Conservation (phyloP, 441 rosid genomes). For the Erodium texanum region DNA sequence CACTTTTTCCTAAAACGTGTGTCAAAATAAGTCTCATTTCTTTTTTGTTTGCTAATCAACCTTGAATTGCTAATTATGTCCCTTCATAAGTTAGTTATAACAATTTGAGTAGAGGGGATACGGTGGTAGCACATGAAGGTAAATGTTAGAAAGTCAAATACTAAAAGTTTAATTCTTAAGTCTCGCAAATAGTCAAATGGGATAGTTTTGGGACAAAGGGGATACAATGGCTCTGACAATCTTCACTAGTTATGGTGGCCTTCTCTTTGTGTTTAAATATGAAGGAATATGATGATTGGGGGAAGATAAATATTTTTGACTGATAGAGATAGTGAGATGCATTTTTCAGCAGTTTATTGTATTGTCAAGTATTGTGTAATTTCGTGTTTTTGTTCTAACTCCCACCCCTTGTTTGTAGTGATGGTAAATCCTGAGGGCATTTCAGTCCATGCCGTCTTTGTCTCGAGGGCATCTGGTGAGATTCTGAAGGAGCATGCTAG, state of each 20-base stretch:
- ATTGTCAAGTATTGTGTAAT: not conserved
- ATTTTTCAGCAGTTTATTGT: not conserved
- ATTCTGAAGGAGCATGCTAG: constrained; percentile 38
- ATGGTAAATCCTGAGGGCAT: constrained; percentile 44
- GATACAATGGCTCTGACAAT: not conserved
- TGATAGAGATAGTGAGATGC: not conserved
- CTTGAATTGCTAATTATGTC: too few relatives aligned
- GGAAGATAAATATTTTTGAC: not conserved
- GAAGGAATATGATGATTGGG: not conserved
- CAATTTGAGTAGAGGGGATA: too few relatives aligned
- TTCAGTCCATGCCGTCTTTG: constrained; percentile 45
- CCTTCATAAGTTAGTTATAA: too few relatives aligned
- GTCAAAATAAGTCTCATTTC: too few relatives aligned
- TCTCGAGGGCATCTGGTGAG: constrained; percentile 47
- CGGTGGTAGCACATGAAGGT: too few relatives aligned
- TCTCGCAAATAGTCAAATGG: too few relatives aligned
- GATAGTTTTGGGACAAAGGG: too few relatives aligned
- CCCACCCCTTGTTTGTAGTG: constrained; percentile 33
- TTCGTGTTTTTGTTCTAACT: not conserved
- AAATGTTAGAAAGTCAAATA: too few relatives aligned
- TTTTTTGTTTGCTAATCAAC: too few relatives aligned
- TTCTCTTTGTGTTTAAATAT: not conserved
- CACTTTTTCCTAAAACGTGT: too few relatives aligned
- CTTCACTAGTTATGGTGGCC: not conserved
- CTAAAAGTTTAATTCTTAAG: too few relatives aligned